A percentile compares a stretch with the other conserved stretches of the same genome.
These are phyloP conservation scores for Sordariomycetes sp. DNA, from an alignment of 2,329 filamentous ascomycete genomes.

Conservation along the genomic window DNA sequence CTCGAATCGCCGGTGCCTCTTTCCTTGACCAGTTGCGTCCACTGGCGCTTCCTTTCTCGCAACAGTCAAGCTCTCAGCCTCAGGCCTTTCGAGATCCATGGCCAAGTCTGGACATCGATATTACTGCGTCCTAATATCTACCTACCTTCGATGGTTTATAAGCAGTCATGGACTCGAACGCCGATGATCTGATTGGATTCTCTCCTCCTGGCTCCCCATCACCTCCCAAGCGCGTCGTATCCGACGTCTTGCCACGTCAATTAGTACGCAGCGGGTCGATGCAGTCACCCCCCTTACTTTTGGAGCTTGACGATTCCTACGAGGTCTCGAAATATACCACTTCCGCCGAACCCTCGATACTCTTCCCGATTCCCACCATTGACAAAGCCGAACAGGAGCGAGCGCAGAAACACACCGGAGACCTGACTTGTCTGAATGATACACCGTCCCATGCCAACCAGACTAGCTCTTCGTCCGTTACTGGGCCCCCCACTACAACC, in stretches of 20 bases:
- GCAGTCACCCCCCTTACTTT: background rate
- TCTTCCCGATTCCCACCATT: background rate
- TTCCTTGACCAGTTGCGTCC: too few species aligned
- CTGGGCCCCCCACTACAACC: background rate
- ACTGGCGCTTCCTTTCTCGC: too few species aligned
- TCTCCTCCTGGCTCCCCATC: conserved; percentile 6
- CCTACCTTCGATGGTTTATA: background rate
- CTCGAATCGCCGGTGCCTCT: too few species aligned
- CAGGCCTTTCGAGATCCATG: too few species aligned
- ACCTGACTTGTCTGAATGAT: background rate
- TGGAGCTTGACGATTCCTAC: background rate
- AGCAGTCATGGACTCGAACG: background rate
- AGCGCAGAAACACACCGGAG: background rate
- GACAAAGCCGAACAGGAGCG: background rate
- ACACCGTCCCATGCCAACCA: too few species aligned
- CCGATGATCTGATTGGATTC: background rate
- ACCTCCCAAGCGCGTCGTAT: background rate
- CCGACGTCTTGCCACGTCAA: background rate
- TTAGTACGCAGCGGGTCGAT: background rate
- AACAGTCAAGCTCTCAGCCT: too few species aligned
- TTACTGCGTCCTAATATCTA: background rate
- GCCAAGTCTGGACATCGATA: background rate
- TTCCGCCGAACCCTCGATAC: background rate
- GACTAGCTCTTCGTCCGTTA: background rate
- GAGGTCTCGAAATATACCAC: background rate